phyloP scores from a whole-genome alignment of 2,329 filamentous ascomycete genomes.

The Phyllosticta capitalensis region DNA sequence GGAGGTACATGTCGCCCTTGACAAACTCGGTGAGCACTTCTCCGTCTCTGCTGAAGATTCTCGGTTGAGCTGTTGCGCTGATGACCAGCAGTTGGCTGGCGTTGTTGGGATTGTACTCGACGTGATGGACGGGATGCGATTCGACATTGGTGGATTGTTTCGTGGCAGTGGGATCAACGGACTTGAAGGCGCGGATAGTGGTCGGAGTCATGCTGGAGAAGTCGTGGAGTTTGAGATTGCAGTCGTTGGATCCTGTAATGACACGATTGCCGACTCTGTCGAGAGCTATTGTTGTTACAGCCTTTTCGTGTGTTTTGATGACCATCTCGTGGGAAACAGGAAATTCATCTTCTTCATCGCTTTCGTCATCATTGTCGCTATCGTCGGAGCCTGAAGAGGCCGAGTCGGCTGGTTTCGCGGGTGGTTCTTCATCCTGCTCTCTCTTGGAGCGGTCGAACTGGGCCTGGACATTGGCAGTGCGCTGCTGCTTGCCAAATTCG shows the following conservation, averaged over 20 bases:
- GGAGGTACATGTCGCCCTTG: conserved; percentile 96
- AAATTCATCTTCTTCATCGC: conserved; percentile 74
- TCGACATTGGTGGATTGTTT: conserved; percentile 65
- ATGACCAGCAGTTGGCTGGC: conserved; percentile 77
- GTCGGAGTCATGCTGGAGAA: conserved; percentile 93
- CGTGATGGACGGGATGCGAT: conserved; percentile 78
- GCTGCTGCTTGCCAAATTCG: conserved; percentile 75
- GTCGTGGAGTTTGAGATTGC: conserved; percentile 85
- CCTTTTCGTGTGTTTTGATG: conserved; percentile 82
- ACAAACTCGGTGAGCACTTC: conserved; percentile 78
- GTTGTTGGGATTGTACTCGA: conserved; percentile 75
- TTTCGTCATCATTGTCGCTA: conserved; percentile 48
- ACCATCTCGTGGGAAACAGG: conserved; percentile 89
- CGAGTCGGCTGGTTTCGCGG: conserved; percentile 16
- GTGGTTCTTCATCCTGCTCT: conserved; percentile 17
- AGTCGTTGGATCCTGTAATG: conserved; percentile 85
- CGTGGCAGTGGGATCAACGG: conserved; percentile 72
- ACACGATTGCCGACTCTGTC: conserved; percentile 79
- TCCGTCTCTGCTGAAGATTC: conserved; percentile 81
- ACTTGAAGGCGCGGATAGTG: conserved; percentile 87
- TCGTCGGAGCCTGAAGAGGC: conserved; percentile 32
- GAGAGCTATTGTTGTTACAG: conserved; percentile 73
- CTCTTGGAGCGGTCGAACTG: conserved; percentile 76
- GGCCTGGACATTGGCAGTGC: conserved; percentile 61
- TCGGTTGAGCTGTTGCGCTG: conserved; percentile 80